phyloP scores from a whole-genome alignment of 2,329 filamentous ascomycete species.

The Exophiala oligosperma region DNA sequence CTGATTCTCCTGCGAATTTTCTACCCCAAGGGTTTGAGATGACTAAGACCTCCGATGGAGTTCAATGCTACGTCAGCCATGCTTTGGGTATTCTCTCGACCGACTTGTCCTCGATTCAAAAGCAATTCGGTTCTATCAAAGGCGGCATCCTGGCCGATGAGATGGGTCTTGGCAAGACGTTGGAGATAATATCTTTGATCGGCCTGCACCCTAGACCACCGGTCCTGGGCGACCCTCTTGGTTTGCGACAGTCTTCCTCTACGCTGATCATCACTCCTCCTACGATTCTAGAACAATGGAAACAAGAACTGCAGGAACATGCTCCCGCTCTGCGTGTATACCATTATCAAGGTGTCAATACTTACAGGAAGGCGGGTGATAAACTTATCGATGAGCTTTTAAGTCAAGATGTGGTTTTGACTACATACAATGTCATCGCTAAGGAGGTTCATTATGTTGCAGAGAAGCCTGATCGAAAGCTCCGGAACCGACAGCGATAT shows the following conservation, averaged over 20 bases:
- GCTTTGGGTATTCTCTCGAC: conserved; percentile 42
- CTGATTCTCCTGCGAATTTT: not conserved
- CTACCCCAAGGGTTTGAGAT: conserved; percentile 42
- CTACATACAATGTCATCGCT: conserved; percentile 69
- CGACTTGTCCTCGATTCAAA: conserved; percentile 36
- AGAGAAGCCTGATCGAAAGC: conserved; percentile 68
- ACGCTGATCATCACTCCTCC: conserved; percentile 65
- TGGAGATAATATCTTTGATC: conserved; percentile 50
- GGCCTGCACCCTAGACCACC: conserved; percentile 39
- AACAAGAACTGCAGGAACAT: conserved; percentile 58
- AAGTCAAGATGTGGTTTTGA: conserved; percentile 58
- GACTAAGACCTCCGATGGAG: conserved; percentile 40
- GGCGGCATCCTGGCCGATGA: conserved; percentile 53
- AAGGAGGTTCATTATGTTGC: conserved; percentile 76
- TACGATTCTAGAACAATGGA: conserved; percentile 64
- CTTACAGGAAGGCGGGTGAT: conserved; percentile 33
- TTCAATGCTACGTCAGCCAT: conserved; percentile 42
- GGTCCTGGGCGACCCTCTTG: conserved; percentile 20
- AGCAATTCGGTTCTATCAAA: conserved; percentile 33
- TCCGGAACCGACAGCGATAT: conserved; percentile 65
- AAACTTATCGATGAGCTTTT: conserved; percentile 49
- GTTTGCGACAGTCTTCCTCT: conserved; percentile 47
- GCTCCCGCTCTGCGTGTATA: conserved; percentile 57
- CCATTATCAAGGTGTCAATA: conserved; percentile 57
- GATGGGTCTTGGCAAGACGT: conserved; percentile 53